Evolutionary conservation across 2,329 filamentous ascomycete species (phyloP), one percentile per base, ranked within the genome.

Genomic region (Proliferodiscus dingleyae): DNA sequence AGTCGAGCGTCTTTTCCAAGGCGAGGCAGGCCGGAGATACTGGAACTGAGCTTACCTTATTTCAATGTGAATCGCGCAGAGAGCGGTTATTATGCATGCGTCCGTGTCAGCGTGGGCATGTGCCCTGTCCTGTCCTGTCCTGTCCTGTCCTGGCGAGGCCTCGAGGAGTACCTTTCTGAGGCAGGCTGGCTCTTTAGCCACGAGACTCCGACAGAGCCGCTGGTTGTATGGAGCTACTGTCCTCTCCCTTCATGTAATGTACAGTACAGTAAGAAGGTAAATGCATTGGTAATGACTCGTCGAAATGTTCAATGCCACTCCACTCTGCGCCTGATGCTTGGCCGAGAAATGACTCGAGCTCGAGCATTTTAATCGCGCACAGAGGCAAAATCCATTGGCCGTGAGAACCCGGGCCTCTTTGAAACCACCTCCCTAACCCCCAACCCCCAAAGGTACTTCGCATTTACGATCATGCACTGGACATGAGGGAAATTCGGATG

Each of bases 291-390:
- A 34, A 10, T 34, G 32, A 34, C 32, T 16, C 19, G 32, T 34
- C 32, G 16, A 21, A 21, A 16, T 15, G 7, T 21, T 34, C 2
- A 16, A 34, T 34, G 32, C 16, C 18, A 9, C 9, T 34, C 30
- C 30, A 26, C 11, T 26, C 24, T 26, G 13, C n/a, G 30, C 30
- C 30, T 33, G n/a, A 33, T 33, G 30, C 10, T 33, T 3, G 30
- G 16, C 11, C 13, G 11, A n/a, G 28, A n/a, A 30, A 30, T 30
- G 28, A 13, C 13, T 13, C 11, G 28, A 16, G 18, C 32, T 34
- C 32, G 32, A 34, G n/a, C 32, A 41, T 41, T 43, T 43, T 38
- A 44, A 44, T 44, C 42, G 42, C 42, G 42, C 42, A 44, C 30
- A 29, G 42, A 44, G 42, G 42, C 42, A 44, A 40, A n/a, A 19